Conservation (phyloP, 768 basidiomycete species). For the Russula sp. region DNA sequence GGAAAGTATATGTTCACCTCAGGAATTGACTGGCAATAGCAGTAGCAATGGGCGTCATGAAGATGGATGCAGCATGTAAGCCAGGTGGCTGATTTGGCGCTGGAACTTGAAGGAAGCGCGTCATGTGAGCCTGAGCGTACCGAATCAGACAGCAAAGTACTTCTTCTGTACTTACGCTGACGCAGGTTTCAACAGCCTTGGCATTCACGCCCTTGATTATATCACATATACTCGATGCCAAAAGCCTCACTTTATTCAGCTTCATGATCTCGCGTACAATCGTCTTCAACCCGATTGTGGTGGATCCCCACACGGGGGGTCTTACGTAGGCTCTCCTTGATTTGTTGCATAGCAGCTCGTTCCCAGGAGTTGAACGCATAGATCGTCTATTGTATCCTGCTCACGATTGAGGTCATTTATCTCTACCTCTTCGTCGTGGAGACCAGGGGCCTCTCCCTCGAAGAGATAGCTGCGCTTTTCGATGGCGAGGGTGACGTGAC, state of each 20-base stretch:
- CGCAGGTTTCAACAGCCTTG: too few species aligned
- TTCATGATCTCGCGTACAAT: background rate
- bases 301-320: too few species aligned
- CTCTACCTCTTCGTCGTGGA: conserved; percentile 64
- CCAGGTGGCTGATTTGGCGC: background rate
- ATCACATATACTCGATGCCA: too few species aligned
- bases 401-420: conserved; percentile 59
- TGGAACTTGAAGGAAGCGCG: background rate
- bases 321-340: background rate
- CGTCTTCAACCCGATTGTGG: too few species aligned
- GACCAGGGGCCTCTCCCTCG: conserved; percentile 66
- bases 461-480: conserved; percentile 79
- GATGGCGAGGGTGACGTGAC: conserved; percentile 40
- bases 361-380: too few species aligned
- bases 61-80: conserved; percentile 32
- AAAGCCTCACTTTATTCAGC: background rate
- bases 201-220: too few species aligned
- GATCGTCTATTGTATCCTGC: conserved; percentile 67
- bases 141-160: conserved; percentile 52
- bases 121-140: too few species aligned
- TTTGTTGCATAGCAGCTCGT: background rate
- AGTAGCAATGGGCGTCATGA: conserved; percentile 45
- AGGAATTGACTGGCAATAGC: background rate
- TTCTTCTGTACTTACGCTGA: too few species aligned
- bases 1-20: background rate